Conservation (phyloP, 495 filamentous ascomycete genomes). For the Hyaloscypha bicolor region DNA sequence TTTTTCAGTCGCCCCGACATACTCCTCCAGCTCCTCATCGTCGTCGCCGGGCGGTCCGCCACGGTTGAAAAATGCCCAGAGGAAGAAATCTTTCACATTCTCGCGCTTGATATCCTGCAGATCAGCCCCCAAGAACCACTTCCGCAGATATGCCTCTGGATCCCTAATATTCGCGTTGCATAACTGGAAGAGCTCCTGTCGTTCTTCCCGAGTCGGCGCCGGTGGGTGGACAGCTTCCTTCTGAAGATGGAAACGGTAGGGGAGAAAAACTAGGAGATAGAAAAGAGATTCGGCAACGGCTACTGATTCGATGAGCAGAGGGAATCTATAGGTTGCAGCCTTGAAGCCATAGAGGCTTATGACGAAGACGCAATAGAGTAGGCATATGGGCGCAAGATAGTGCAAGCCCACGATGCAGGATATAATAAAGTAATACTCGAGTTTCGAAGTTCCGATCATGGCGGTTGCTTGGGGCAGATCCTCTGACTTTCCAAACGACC, state of each 20-base stretch:
- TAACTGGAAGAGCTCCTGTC: conserved; percentile 52
- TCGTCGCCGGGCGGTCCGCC: conserved; percentile 41
- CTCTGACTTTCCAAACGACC: neutral
- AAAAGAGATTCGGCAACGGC: conserved; percentile 51
- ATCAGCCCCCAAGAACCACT: conserved; percentile 67
- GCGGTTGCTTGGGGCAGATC: neutral
- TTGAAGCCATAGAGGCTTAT: conserved; percentile 36
- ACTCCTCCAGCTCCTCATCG: conserved; percentile 60
- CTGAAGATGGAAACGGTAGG: conserved; percentile 51
- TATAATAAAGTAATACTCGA: conserved; percentile 31
- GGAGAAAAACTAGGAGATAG: conserved; percentile 56
- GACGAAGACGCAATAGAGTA: conserved; percentile 44
- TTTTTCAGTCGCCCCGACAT: conserved; percentile 51
- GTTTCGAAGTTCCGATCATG: conserved; percentile 34
- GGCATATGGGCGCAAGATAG: conserved; percentile 54
- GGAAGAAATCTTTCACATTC: conserved; percentile 65
- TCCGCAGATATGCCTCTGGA: conserved; percentile 55
- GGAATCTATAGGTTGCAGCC: conserved; percentile 31
- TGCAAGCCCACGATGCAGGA: conserved; percentile 50
- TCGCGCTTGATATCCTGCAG: conserved; percentile 61
- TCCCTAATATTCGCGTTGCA: conserved; percentile 58
- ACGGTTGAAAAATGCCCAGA: conserved; percentile 64
- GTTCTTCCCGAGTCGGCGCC: conserved; percentile 41
- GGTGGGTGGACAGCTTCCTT: conserved; percentile 55
- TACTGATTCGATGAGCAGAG: conserved; percentile 32